Percentiles rank a stretch among this genome's conserved stretches.
phyloP scores from a whole-genome alignment of 2,329 filamentous ascomycete species.

The Ophiocordyceps sinensis region DNA sequence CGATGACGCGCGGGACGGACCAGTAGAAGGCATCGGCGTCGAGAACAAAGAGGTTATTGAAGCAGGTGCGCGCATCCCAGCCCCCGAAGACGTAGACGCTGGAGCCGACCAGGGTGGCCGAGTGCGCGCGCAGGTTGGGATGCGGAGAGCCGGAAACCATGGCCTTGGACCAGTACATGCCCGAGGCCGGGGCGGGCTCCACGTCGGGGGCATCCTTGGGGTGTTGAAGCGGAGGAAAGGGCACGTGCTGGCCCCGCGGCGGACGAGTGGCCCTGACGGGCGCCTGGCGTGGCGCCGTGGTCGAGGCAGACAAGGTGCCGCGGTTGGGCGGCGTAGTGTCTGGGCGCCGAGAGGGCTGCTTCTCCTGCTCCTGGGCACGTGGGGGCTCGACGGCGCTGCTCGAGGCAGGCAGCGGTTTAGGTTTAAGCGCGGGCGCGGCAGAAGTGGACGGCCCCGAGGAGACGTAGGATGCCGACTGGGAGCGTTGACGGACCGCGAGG shows the following conservation, averaged over 20 bases:
- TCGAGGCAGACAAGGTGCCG: conserved; percentile 3
- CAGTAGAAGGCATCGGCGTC: conserved; percentile 59
- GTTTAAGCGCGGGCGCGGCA: no score
- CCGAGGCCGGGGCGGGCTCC: conserved; percentile 47
- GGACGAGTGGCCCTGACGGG: conserved; percentile 10
- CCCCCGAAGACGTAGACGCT: conserved; percentile 57
- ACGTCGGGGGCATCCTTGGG: conserved; percentile 44
- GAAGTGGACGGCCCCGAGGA: conserved; percentile 5
- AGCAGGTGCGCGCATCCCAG: conserved; percentile 51
- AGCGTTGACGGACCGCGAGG: conserved; percentile 37
- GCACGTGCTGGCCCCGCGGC: conserved; percentile 25
- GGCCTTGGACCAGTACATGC: conserved; percentile 60
- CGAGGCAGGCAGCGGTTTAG: neutral
- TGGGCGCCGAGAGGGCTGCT: neutral
- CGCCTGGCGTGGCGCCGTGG: conserved; percentile 5
- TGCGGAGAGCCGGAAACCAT: conserved; percentile 48
- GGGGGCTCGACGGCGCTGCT: neutral
- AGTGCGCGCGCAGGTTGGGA: conserved; percentile 50
- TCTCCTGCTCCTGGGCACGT: conserved; percentile 2
- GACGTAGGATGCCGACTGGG: conserved; percentile 31
- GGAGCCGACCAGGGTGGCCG: conserved; percentile 49
- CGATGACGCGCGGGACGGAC: conserved; percentile 49
- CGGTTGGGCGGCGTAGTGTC: conserved; percentile 9
- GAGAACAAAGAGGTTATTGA: conserved; percentile 55
- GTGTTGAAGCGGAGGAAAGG: conserved; percentile 43